Evolutionary conservation across 176 grass and related monocot genomes (phyloP), one percentile per base, ranked within the genome.

Genomic region (Aegilops longissima): DNA sequence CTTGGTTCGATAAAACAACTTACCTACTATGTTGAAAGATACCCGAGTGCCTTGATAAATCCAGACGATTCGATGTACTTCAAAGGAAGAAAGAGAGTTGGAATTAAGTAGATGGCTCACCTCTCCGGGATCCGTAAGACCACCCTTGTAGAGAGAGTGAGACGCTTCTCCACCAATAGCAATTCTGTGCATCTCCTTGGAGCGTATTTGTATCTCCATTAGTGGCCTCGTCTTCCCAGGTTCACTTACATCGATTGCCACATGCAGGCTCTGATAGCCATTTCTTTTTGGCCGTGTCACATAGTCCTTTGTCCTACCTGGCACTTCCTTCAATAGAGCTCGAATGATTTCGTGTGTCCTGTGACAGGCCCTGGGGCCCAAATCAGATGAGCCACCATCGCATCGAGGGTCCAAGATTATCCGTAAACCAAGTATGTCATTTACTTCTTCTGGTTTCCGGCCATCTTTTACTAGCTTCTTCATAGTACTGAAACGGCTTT

Each of bases 191-290:
- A 96, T 98, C 75, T 94, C 93, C 34, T 59, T 89, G 31, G 96
- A 94, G 42, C 92, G 93, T 84, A 98, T 98, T 42, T 98, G 96
- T 89, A 98, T 90, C 92, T 98, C 96, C 91, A 98, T 94, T 38
- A 95, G 66, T 8, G 96, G 93, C 71, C 88, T 91, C 6, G 61
- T 73, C 62, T 77, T 90, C 30, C 81, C 86, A 79, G 85, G 81
- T 91, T 98, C 86, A 81, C 93, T 95, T 73, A 98, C 84, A 89
- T 98, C 82, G 9, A 95, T 84, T 29, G 92, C 81, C 45, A 98
- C 91, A 92, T 98, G 96, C 76, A 98, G 91, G 65, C 96, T 98
- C 82, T 89, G 92, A 33, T 98, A 98, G 12, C 96, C 96, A 77
- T 98, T 98, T 83, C 31, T 44, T 87, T 98, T 98, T 49, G 96